Percentiles rank a stretch among this genome's conserved stretches.
These are phyloP conservation scores for Ramaria sp. DNA, from an alignment of 768 basidiomycete genomes.

Conservation along the genomic window DNA sequence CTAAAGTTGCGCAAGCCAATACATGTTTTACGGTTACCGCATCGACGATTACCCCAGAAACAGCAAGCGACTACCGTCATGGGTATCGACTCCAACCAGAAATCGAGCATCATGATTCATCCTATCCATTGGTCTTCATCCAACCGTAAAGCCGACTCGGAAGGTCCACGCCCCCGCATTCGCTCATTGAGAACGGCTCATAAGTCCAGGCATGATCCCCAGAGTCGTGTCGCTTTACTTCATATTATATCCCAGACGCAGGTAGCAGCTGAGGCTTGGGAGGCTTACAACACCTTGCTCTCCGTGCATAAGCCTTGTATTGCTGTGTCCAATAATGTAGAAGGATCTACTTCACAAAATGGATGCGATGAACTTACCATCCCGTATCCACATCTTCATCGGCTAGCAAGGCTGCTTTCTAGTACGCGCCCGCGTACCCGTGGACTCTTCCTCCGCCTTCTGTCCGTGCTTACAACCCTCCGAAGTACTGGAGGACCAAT, in stretches of 20 bases:
- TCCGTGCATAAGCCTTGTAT: neutral
- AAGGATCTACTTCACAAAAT: slow-evolving; percentile 6
- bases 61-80: neutral
- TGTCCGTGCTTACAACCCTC: slow-evolving; percentile 55
- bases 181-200: neutral
- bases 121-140: neutral
- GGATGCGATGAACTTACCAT: slow-evolving; percentile 13
- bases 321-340: neutral
- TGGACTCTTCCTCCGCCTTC: slow-evolving; percentile 47
- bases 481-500: slow-evolving; percentile 44
- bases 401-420: slow-evolving; percentile 50
- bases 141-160: neutral
- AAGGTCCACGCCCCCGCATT: neutral
- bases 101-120: neutral
- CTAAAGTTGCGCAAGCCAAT: too few relatives aligned
- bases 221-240: neutral
- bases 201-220: neutral
- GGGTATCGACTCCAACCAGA: neutral
- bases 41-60: too few relatives aligned
- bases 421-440: slow-evolving; percentile 46
- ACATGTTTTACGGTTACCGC: too few relatives aligned
- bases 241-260: neutral
- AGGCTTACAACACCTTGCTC: slow-evolving; percentile 30
- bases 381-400: slow-evolving; percentile 41
- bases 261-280: slow-evolving; percentile 29